These are phyloP conservation scores for Stephanodiscus minutulus DNA, from an alignment of 108 stramenopile species.

Conservation along the genomic window DNA sequence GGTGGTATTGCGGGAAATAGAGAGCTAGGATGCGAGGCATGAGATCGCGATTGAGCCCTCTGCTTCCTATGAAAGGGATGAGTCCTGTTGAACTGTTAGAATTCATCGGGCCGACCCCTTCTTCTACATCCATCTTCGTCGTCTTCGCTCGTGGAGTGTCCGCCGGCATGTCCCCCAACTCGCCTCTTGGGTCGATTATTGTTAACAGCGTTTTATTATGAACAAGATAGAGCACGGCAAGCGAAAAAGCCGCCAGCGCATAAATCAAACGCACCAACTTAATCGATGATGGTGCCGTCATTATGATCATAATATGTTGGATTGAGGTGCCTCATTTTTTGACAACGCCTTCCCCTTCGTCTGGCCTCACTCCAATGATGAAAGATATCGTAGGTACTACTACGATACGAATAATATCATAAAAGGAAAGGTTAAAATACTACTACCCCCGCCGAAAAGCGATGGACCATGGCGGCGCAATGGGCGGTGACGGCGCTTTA, in stretches of 20 bases:
- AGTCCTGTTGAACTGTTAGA: background rate
- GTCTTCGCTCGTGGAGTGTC: background rate
- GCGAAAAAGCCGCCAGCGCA: background rate
- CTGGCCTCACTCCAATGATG: too few species aligned
- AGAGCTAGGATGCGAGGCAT: slow-evolving; percentile 35
- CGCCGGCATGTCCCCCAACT: background rate
- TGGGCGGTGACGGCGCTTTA: too few species aligned
- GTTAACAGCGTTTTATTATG: background rate
- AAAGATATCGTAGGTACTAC: too few species aligned
- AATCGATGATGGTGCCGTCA: background rate
- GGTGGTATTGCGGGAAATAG: slow-evolving; percentile 74
- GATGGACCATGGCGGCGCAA: too few species aligned
- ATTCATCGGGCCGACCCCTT: too few species aligned
- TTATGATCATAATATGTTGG: too few species aligned
- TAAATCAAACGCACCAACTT: background rate
- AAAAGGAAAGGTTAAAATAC: too few species aligned
- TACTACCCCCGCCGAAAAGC: too few species aligned
- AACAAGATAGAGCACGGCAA: background rate
- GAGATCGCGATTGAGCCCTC: background rate
- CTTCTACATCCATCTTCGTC: background rate
- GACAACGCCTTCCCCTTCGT: too few species aligned
- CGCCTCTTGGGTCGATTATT: background rate
- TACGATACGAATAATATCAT: too few species aligned
- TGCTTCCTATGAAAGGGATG: background rate
- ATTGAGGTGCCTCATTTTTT: too few species aligned